Conservation (phyloP, 768 basidiomycete species). For the Mycena filopes region DNA sequence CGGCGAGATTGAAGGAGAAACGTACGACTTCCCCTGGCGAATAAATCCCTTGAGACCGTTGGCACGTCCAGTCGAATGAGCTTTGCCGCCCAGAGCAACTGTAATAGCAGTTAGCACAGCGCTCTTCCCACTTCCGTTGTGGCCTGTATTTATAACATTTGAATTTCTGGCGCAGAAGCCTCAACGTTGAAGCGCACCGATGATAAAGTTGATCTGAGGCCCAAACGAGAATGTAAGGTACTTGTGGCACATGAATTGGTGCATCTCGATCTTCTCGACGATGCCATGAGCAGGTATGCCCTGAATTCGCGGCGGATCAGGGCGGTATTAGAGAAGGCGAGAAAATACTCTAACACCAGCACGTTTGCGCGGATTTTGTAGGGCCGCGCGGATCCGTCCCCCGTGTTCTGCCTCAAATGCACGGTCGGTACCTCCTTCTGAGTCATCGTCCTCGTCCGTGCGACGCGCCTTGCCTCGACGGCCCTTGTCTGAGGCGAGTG, state of each 20-base stretch:
- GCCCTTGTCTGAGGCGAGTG: slow-evolving; percentile 42
- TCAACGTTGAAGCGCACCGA: slow-evolving; percentile 61
- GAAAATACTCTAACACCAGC: slow-evolving; percentile 54
- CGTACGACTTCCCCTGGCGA: slow-evolving; percentile 83
- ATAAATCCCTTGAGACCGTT: slow-evolving; percentile 87
- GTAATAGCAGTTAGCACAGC: slow-evolving; percentile 94
- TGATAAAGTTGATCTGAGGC: slow-evolving; percentile 96
- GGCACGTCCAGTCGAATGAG: slow-evolving; percentile 90
- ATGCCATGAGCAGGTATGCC: slow-evolving; percentile 87
- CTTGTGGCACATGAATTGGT: slow-evolving; percentile 97
- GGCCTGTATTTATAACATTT: slow-evolving; percentile 23
- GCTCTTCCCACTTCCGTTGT: slow-evolving; percentile 75
- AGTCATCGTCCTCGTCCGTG: slow-evolving; percentile 44
- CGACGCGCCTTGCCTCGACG: slow-evolving; percentile 45
- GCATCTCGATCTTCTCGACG: slow-evolving; percentile 86
- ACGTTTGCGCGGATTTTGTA: slow-evolving; percentile 58
- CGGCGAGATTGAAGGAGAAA: slow-evolving; percentile 17
- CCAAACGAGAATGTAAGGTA: slow-evolving; percentile 87
- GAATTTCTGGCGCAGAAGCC: neutral
- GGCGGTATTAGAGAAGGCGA: neutral
- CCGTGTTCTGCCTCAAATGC: slow-evolving; percentile 72
- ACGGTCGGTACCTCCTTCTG: slow-evolving; percentile 63
- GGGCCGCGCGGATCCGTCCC: slow-evolving; percentile 62
- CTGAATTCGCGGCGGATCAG: slow-evolving; percentile 49
- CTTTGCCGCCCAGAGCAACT: slow-evolving; percentile 93